phyloP scores from a whole-genome alignment of 108 stramenopile genomes.

The Cylindrotheca fusiformis region DNA sequence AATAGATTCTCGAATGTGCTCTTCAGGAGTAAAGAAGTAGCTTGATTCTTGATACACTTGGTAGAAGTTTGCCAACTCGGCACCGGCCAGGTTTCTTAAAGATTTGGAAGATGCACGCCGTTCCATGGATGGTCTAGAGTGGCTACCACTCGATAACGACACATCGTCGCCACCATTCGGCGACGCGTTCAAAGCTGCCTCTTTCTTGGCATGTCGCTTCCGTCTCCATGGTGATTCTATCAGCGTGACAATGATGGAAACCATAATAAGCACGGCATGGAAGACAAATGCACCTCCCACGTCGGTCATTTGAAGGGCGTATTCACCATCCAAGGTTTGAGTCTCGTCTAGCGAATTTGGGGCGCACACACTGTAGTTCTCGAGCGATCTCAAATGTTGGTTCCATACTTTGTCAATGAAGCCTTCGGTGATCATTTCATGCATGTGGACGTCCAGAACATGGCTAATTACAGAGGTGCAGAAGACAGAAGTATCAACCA shows the following conservation, averaged over 20 bases:
- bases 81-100: not conserved
- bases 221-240: not conserved
- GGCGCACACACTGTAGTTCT: not conserved
- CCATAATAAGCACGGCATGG: not conserved
- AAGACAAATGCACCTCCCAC: not conserved
- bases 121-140: not conserved
- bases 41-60: not conserved
- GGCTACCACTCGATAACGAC: not conserved
- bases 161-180: not conserved
- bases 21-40: not conserved
- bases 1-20: not conserved
- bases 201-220: not conserved
- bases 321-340: not conserved
- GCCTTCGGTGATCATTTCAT: conserved; percentile 42
- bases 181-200: too few relatives aligned
- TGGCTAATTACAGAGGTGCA: conserved; percentile 34
- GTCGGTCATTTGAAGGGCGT: not conserved
- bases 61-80: not conserved
- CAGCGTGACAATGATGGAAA: not conserved
- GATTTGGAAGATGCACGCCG: not conserved
- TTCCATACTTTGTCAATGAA: conserved; percentile 15
- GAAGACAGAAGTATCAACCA: conserved; percentile 26
- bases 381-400: not conserved
- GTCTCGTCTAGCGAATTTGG: not conserved
- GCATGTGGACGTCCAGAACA: conserved; percentile 32